Evolutionary conservation across 2,329 filamentous ascomycete genomes (phyloP), one percentile per base, ranked within the genome.

Genomic region (Alternaria sp.): DNA sequence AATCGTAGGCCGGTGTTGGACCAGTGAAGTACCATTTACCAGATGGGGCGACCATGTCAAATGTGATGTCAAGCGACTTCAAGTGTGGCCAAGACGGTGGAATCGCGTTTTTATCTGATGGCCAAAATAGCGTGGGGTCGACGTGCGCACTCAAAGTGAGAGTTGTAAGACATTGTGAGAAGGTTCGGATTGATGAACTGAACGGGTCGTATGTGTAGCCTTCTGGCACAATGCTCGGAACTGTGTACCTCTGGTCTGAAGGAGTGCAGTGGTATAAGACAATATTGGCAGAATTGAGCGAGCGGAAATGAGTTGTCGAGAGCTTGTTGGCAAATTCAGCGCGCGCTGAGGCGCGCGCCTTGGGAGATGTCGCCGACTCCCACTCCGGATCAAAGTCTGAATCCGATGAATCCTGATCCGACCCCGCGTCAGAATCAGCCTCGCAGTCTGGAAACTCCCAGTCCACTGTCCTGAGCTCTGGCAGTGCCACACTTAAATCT

Each of bases 121-220:
- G 65, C 63, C 59, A 68, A 49, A 68, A 68, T n/a, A 68, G 47
- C 4, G 63, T 63, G 1, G 48, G 43, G 49, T 67, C 59, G 48
- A 64, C 52, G 6, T 57, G 38, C 12, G 52, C 61, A 12, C 53
- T 55, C 11, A 67, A 36, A 4, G 57, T 56, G 41, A 67, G 32
- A 22, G 43, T 57, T 18, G 55, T 64, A 44, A 67, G 62, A 28
- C 46, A 38, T 41, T 57, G 51, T 11, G 62, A 63, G 20, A 67
- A 54, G 14, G 44, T 51, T 39, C 58, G 65, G 3, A 65, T 48
- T 34, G 57, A 42, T 16, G 60, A 41, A 46, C 62, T 67, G 43
- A 67, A 60, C 3, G 64, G 57, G 41, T 65, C 59, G 48, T 56
- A 52, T 11, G 48, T 30, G 28, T 22, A 42, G 7, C 52, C 52